These are phyloP conservation scores for Jaltomata sinuosa DNA, from an alignment of 257 asterid genomes.

Conservation along the genomic window DNA sequence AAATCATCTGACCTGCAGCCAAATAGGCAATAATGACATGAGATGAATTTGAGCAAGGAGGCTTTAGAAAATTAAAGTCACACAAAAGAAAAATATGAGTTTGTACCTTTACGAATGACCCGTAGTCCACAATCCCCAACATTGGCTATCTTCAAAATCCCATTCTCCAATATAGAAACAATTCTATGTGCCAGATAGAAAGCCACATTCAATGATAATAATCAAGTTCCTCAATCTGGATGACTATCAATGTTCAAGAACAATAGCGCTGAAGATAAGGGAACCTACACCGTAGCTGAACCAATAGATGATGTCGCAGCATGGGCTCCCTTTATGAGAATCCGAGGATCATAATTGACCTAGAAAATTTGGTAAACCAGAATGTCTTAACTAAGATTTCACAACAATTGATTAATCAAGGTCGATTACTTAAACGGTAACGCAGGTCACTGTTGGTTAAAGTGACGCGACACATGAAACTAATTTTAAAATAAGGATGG, in stretches of 20 bases:
- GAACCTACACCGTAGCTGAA: slow-evolving; percentile 76
- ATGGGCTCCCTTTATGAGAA: slow-evolving; percentile 72
- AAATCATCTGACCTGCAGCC: slow-evolving; percentile 50
- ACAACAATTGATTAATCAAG: not conserved
- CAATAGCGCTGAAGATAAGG: not conserved
- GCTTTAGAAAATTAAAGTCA: not conserved
- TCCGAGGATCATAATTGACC: slow-evolving; percentile 65
- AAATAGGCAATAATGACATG: not conserved
- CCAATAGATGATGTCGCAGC: slow-evolving; percentile 75
- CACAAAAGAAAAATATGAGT: not conserved
- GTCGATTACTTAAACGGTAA: not conserved
- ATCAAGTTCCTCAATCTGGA: not conserved
- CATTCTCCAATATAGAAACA: slow-evolving; percentile 76
- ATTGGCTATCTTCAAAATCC: slow-evolving; percentile 60
- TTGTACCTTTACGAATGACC: slow-evolving; percentile 61
- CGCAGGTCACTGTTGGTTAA: not conserved
- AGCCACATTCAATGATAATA: not conserved
- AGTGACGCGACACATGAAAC: not conserved
- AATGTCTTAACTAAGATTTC: not conserved
- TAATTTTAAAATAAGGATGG: not conserved
- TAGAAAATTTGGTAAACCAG: slow-evolving; percentile 11
- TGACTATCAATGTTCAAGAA: not conserved
- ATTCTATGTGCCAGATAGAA: slow-evolving; percentile 29
- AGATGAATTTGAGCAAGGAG: not conserved
- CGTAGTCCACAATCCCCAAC: slow-evolving; percentile 88